Base-by-base conservation (phyloP, 2,329 filamentous ascomycete genomes). In the Colletotrichum trifolii region DNA sequence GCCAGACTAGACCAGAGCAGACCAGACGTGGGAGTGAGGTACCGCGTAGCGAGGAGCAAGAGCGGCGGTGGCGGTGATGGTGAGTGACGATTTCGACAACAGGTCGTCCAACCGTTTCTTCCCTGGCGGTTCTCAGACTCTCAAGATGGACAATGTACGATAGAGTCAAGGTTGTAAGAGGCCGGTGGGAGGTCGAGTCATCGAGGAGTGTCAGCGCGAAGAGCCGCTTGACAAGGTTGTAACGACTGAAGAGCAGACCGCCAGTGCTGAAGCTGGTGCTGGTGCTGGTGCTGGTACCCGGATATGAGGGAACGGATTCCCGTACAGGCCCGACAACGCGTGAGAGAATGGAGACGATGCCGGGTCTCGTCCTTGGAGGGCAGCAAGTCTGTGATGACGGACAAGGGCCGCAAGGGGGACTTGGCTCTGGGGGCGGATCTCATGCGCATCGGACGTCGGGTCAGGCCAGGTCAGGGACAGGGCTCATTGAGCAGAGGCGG, bases 391-490 rank as follows among this genome's bases (percentile, higher is more conserved):
- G 58, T 46, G 46, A 36, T 55, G 25, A 47, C 45, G 3, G 62
- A 53, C 62, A 45, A 56, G 52, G 58, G 62, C 52, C 46, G 58
- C 47, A 65, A 53, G 58, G 52, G 52, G 50, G 47, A 62, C 62
- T 65, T 56, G 58, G 62, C 58, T 65, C 62, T 65, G 62, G 62
- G 58, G 58, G 58, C 58, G 62, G 62, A 62, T 62, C 62, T 62
- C 52, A 56, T 61, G 62, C 58, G 61, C 61, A 60, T 64, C 55
- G 61, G 56, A 64, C 55, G 57, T 61, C 57, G 57, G 61, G 58
- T 52, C 62, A 62, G 58, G 52, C 58, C 40, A 65, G 58, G 52
- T 52, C 40, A 65, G 62, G 54, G 52, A 62, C 52, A 65, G 58
- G 62, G 58, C 57, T 45, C 46, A 52, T 56, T 38, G 46, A 62